phyloP scores from a whole-genome alignment of 2,329 filamentous ascomycete species.

The Claviceps arundinis region DNA sequence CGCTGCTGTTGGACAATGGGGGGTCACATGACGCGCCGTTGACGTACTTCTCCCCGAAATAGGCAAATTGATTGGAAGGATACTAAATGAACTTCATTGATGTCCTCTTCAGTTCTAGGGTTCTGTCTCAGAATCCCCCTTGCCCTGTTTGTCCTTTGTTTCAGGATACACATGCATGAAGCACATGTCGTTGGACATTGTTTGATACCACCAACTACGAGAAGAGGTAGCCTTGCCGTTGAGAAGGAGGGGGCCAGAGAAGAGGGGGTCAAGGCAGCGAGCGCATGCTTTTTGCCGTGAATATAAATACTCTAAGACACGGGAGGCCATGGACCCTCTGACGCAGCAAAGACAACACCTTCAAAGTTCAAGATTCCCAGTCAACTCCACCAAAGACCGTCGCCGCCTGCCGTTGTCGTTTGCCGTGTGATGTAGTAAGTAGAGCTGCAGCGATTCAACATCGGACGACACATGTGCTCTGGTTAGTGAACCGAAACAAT shows the following conservation, averaged over 20 bases:
- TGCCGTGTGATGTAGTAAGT: not conserved
- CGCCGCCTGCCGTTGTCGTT: no score
- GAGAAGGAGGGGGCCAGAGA: not conserved
- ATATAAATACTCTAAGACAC: not conserved
- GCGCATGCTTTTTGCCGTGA: not conserved
- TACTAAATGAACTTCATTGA: no score
- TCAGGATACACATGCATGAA: not conserved
- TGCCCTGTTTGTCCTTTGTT: not conserved
- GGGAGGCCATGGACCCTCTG: not conserved
- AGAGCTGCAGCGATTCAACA: not conserved
- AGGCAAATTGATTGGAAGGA: no score
- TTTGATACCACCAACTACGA: not conserved
- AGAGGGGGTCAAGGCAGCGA: not conserved
- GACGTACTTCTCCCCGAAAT: no score
- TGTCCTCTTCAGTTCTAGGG: no score
- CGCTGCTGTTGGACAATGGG: no score
- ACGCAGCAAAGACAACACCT: not conserved
- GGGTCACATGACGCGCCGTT: no score
- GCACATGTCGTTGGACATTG: not conserved
- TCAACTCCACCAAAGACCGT: no score
- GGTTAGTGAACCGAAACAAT: not conserved
- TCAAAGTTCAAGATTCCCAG: no score
- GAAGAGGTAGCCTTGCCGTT: not conserved
- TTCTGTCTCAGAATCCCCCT: no score
- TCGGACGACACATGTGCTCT: not conserved